Evolutionary conservation across 2,329 filamentous ascomycete species (phyloP).

Genomic region (Fonsecaea pedrosoi): DNA sequence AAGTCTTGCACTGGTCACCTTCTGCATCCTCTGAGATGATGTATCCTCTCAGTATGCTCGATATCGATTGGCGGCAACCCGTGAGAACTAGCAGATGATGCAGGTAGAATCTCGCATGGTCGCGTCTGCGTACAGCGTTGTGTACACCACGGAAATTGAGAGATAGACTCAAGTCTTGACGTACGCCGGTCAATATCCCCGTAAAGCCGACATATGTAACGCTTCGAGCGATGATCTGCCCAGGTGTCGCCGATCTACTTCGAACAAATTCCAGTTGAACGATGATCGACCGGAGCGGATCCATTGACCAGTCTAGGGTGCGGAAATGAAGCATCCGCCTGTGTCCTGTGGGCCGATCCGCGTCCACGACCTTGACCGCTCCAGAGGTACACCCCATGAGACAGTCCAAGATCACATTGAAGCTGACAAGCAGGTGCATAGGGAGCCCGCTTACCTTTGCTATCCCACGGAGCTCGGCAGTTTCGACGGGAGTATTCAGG

Average conservation of each 20-base stretch:
- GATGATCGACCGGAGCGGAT: slow-evolving; percentile 56
- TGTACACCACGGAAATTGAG: slow-evolving; percentile 59
- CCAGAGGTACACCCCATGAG: slow-evolving; percentile 71
- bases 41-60: slow-evolving; percentile 55
- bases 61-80: slow-evolving; percentile 61
- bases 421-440: slow-evolving; percentile 65
- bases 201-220: slow-evolving; percentile 60
- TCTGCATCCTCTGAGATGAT: slow-evolving; percentile 22
- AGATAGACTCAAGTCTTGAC: slow-evolving; percentile 55
- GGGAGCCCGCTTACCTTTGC: slow-evolving; percentile 58
- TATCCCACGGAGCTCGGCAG: slow-evolving; percentile 66
- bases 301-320: slow-evolving; percentile 63
- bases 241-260: slow-evolving; percentile 35
- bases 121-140: slow-evolving; percentile 47
- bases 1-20: slow-evolving; percentile 23
- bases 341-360: slow-evolving; percentile 27
- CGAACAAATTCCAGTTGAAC: slow-evolving; percentile 60
- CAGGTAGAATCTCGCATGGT: slow-evolving; percentile 52
- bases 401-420: slow-evolving; percentile 69
- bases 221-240: slow-evolving; percentile 53
- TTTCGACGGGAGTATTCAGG: slow-evolving; percentile 63
- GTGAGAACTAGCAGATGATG: slow-evolving; percentile 62
- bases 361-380: slow-evolving; percentile 45
- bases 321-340: slow-evolving; percentile 50
- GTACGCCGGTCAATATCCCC: slow-evolving; percentile 58